A percentile compares a stretch with the other conserved stretches of the same genome.
phyloP scores from a whole-genome alignment of 2,329 filamentous ascomycete species.

The Pseudocercospora macadamiae region DNA sequence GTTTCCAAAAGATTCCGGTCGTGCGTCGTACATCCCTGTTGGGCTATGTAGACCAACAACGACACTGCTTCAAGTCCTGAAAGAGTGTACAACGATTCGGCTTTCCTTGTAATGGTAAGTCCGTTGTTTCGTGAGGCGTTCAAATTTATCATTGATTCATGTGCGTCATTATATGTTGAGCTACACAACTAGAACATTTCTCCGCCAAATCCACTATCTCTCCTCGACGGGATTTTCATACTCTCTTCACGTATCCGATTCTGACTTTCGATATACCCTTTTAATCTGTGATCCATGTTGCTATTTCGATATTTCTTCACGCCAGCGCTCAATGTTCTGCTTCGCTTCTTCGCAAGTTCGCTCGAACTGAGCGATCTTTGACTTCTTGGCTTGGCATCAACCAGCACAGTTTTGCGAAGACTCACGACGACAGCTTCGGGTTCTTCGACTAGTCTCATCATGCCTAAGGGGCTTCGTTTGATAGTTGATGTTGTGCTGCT shows the following conservation, averaged over 20 bases:
- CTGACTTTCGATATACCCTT: constrained; percentile 19
- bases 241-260: constrained; percentile 14
- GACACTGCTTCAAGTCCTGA: too few relatives aligned
- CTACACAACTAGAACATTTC: too few relatives aligned
- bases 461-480: constrained; percentile 21
- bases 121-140: too few relatives aligned
- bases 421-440: constrained; percentile 1
- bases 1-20: too few relatives aligned
- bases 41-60: too few relatives aligned
- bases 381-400: background rate
- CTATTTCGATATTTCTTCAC: too few relatives aligned
- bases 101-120: too few relatives aligned
- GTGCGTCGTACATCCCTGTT: too few relatives aligned
- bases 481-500: constrained; percentile 21
- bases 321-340: background rate
- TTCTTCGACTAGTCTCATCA: constrained; percentile 19
- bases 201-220: background rate
- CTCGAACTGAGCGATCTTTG: constrained; percentile 2
- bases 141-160: too few relatives aligned
- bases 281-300: constrained; percentile 12
- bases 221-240: background rate
- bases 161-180: too few relatives aligned
- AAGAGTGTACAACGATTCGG: too few relatives aligned
- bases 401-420: background rate
- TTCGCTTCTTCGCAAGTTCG: background rate